phyloP scores from a whole-genome alignment of 129 eudicot genomes.

The Pulicaria dysenterica region DNA sequence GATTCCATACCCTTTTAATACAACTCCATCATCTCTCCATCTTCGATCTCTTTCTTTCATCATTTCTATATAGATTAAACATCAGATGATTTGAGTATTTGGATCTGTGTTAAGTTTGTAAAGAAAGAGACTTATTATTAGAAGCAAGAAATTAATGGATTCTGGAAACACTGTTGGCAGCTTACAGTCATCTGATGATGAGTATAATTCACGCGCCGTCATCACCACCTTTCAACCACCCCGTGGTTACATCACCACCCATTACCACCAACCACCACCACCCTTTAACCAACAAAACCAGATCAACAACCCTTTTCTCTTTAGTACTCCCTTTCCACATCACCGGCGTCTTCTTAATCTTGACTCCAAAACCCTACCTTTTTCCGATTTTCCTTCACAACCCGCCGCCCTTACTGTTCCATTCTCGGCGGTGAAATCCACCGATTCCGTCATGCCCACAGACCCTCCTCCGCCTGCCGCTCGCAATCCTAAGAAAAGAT shows the following conservation, averaged over 20 bases:
- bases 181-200: slow-evolving; percentile 75
- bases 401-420: too few species aligned
- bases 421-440: background rate
- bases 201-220: slow-evolving; percentile 57
- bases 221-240: slow-evolving; percentile 28
- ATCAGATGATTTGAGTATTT: background rate
- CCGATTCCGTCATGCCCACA: slow-evolving; percentile 15
- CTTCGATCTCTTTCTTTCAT: background rate
- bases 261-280: slow-evolving; percentile 25
- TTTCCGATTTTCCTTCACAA: background rate
- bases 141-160: slow-evolving; percentile 48
- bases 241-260: slow-evolving; percentile 27
- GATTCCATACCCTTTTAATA: background rate
- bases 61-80: background rate
- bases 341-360: slow-evolving; percentile 40
- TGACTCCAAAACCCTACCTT: slow-evolving; percentile 47
- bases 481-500: slow-evolving; percentile 76
- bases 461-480: slow-evolving; percentile 18
- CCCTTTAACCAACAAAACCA: slow-evolving; percentile 32
- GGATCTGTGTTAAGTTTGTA: background rate
- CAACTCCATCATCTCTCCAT: background rate
- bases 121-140: background rate
- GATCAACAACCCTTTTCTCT: slow-evolving; percentile 44
- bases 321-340: slow-evolving; percentile 37
- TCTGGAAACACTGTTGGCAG: slow-evolving; percentile 68